Evolutionary conservation across 2,329 filamentous ascomycete species (phyloP), one percentile per base, ranked within the genome.

Genomic region (Colletotrichum tanaceti): DNA sequence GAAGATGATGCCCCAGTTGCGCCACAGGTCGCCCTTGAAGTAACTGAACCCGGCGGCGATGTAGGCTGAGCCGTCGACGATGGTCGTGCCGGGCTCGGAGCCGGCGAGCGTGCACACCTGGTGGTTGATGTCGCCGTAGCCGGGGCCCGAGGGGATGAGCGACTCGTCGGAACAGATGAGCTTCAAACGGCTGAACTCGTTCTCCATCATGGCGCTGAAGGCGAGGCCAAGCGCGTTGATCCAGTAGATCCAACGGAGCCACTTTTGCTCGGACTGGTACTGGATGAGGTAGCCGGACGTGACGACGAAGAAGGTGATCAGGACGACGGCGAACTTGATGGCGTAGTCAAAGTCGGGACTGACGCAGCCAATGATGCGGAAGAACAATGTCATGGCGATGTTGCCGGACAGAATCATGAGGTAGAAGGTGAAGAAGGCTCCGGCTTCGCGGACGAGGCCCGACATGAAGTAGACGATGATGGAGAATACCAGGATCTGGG

Each of bases 231-330:
- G 81, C 0, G 90, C 85, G 70, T 94, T 93, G 77, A 94, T 82
- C 82, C 90, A 95, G 80, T 89, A 93, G 69, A 95, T 89, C 93
- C 93, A 96, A 20, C 91, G 84, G 6, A 94, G 77, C 90, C 92
- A 95, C 4, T 90, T 89, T 73, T 93, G 90, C 73, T 92, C 87
- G 2, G 83, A 87, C 58, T 90, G 86, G 76, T 92, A 94, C 76
- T 94, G 93, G 68, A 97, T 95, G 49, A 97, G 81, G 78, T 96
- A 97, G 4, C 93, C 93, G 0, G 90, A 91, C 0, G 93, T 96
- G 22, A 93, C 83, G 32, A 96, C 88, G 73, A 94, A 93, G n/a
- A 94, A 80, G 0, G 92, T 94, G 71, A 97, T 93, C 60, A 93
- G 86, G 1, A 93, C 84, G 5, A 93, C 90, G 7, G 92, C 92